phyloP scores from a whole-genome alignment of 495 filamentous ascomycete genomes.

The Lichenothelia convexa region DNA sequence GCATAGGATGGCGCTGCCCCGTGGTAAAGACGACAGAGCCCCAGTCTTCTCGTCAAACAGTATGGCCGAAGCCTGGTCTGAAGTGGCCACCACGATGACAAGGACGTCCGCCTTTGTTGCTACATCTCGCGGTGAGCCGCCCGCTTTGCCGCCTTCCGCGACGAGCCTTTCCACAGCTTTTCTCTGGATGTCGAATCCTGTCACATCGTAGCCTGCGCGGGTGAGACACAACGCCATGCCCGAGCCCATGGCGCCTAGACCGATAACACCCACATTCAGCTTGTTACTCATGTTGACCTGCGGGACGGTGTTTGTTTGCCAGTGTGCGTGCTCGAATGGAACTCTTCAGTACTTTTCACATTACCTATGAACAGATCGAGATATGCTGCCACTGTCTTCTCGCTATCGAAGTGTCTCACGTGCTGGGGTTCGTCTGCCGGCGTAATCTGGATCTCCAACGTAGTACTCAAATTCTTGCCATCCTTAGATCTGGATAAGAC shows the following conservation, averaged over 20 bases:
- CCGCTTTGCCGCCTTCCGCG: conserved; percentile 42
- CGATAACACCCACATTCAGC: conserved; percentile 51
- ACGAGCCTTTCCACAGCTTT: conserved; percentile 56
- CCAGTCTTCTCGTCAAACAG: conserved; percentile 42
- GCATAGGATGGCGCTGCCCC: conserved; percentile 46
- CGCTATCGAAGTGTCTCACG: too few relatives aligned
- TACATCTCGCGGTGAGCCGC: conserved; percentile 42
- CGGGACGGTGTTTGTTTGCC: too few relatives aligned
- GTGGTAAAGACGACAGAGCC: conserved; percentile 20
- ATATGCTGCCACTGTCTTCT: too few relatives aligned
- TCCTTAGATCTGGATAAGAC: too few relatives aligned
- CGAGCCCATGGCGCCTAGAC: conserved; percentile 79
- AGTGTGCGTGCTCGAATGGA: too few relatives aligned
- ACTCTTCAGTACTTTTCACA: too few relatives aligned
- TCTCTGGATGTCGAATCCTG: conserved; percentile 57
- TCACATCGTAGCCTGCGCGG: conserved; percentile 47
- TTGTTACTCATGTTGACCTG: too few relatives aligned
- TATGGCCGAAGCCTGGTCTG: conserved; percentile 45
- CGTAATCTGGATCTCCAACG: too few relatives aligned
- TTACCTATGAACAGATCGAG: too few relatives aligned
- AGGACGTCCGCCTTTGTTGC: conserved; percentile 42
- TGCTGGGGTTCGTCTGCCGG: too few relatives aligned
- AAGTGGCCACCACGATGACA: conserved; percentile 67
- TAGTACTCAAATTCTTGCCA: too few relatives aligned
- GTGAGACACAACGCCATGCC: conserved; percentile 70